Evolutionary conservation across 2,329 filamentous ascomycete species (phyloP), one percentile per base, ranked within the genome.

Genomic region (Rhynchosporium graminicola): DNA sequence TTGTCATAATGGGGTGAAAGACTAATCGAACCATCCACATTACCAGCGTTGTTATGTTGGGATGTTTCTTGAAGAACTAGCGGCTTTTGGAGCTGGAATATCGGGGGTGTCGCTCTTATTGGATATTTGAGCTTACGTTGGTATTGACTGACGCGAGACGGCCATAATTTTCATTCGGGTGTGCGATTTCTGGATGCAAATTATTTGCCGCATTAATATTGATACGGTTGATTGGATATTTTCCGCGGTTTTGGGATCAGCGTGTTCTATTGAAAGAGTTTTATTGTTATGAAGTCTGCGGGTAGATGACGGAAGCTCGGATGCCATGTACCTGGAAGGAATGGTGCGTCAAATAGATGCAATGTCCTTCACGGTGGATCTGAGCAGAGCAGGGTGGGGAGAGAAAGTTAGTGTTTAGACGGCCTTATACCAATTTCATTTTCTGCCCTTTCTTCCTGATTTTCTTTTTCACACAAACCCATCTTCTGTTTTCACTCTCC

Each of bases 371-470:
- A 54, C n/a, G 33, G 9, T 36, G 33, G 33, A 36, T 36, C 9
- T 36, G 33, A 36, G 33, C 5, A 6, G 33, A 36, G 33, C 33
- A 10, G 9, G 1, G 2, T 20, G 20, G 50, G 50, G n/a, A 54
- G 36, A 54, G 36, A 9, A 40, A 9, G 9, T 7, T 45, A 38
- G 50, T 26, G 33, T 54, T 12, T 54, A 42, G 33, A 54, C 20
- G 36, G 51, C 51, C 20, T 42, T 54, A 54, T 54, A 54, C 51
- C 51, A 54, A 54, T 54, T 42, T 42, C 20, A 36, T 42, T 54
- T 54, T 20, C 12, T 40, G 50, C 36, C 31, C 20, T 45, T 45
- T 4, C 9, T 20, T 20, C 20, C 20, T 20, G 20, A 20, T 20
- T 20, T 20, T 20, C 20, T 20, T 20, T 20, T 1, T 20, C 10